Evolutionary conservation across 805 yeast genomes (phyloP), one percentile per base, ranked within the genome.

Genomic region (Suhomyces sp.): DNA sequence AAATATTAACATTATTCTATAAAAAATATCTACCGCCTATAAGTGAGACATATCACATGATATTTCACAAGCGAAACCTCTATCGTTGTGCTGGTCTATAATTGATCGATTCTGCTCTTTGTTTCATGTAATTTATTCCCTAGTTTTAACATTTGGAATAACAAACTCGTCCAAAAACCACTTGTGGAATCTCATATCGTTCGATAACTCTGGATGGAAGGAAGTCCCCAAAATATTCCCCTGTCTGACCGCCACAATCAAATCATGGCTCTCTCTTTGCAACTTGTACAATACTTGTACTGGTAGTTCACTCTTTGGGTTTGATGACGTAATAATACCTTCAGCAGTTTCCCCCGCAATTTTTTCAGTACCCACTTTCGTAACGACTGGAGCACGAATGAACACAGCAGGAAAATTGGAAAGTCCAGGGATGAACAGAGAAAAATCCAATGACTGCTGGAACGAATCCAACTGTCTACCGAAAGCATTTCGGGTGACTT

Each of bases 401-500:
- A 85, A 85, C 0, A 81, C 63, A 13, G 76, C 63, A 2, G 64
- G 68, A 41, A 73, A 71, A n/a, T 52, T 45, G 8, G 44, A 44
- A 6, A 69, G 55, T 2, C 60, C 68, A 3, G 64, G 63, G n/a
- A 74, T 69, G 44, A 74, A 66, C n/a, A 45, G 24, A 13, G 63
- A 51, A 38, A 66, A 67, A 44, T 75, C 75, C 40, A 81, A 60
- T 0, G 48, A 47, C 25, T 63, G 56, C 11, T 65, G 71, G 47
- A 85, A 85, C 11, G 86, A 79, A 42, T 82, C 83, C 21, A 79
- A 51, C 52, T 85, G 93, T 44, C 93, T 63, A 1, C 95, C 95
- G 60, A 83, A 85, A 1, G 88, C 88, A 53, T 85, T 85, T 36
- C 95, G 63, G 31, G 72, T 70, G 15, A 83, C 86, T 21, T 68